Percentiles rank a stretch among this genome's conserved stretches.
These are phyloP conservation scores for Colletotrichum spaethianum DNA, from an alignment of 2,329 filamentous ascomycete species.

Conservation along the genomic window DNA sequence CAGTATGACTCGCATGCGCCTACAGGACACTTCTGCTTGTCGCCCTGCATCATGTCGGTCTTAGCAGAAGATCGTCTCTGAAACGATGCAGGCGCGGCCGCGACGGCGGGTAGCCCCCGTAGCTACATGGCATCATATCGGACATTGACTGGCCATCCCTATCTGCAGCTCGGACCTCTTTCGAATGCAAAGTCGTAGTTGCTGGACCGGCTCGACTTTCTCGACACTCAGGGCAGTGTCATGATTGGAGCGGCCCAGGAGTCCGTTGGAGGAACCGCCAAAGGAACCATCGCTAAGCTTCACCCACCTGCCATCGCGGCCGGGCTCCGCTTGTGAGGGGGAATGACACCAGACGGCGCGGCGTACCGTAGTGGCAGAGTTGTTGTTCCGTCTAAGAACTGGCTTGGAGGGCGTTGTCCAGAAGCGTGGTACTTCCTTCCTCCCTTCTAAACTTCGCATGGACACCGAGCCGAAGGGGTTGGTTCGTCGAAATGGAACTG, in stretches of 20 bases:
- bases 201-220: slow-evolving; percentile 21
- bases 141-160: slow-evolving; percentile 19
- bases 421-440: slow-evolving; percentile 26
- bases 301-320: slow-evolving; percentile 33
- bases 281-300: slow-evolving; percentile 21
- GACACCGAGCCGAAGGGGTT: slow-evolving; percentile 25
- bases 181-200: slow-evolving; percentile 9
- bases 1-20: slow-evolving; percentile 39
- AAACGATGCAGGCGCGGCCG: slow-evolving; percentile 40
- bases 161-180: slow-evolving; percentile 30
- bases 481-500: slow-evolving; percentile 31
- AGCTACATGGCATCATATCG: background rate
- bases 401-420: slow-evolving; percentile 24
- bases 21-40: slow-evolving; percentile 34
- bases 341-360: slow-evolving; percentile 39
- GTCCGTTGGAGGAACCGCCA: slow-evolving; percentile 23
- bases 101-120: slow-evolving; percentile 26
- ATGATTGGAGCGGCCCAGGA: slow-evolving; percentile 38
- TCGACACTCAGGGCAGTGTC: slow-evolving; percentile 33
- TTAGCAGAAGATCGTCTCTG: slow-evolving; percentile 37
- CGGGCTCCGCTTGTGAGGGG: slow-evolving; percentile 28
- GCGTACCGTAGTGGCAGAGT: slow-evolving; percentile 25
- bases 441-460: slow-evolving; percentile 29
- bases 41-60: slow-evolving; percentile 37
- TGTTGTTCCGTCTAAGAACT: slow-evolving; percentile 6